phyloP scores from a whole-genome alignment of 139 green algal species.

The Volvox reticuliferus region DNA sequence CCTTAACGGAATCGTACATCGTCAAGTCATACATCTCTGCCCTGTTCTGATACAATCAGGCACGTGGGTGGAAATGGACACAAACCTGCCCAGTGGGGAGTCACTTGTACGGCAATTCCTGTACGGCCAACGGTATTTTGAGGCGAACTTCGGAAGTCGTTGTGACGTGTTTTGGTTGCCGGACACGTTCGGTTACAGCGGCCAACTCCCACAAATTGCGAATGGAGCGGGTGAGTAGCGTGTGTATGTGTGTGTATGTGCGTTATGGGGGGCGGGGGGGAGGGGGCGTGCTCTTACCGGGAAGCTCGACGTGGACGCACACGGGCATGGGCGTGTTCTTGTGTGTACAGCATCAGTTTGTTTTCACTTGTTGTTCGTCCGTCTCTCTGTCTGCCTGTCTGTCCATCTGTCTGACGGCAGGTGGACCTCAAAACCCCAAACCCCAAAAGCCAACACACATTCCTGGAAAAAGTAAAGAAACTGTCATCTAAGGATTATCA shows the following conservation, averaged over 20 bases:
- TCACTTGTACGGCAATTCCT: conserved; percentile 61
- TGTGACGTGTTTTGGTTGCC: conserved; percentile 57
- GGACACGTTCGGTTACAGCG: conserved; percentile 57
- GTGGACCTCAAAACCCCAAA: too few species aligned
- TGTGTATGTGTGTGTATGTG: background rate
- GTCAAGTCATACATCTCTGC: too few species aligned
- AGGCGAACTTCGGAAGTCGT: conserved; percentile 34
- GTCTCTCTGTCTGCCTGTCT: background rate
- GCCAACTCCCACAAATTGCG: conserved; percentile 58
- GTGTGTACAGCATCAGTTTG: background rate
- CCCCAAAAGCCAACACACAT: too few species aligned
- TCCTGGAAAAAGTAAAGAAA: too few species aligned
- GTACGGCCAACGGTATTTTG: conserved; percentile 57
- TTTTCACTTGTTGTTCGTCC: too few species aligned
- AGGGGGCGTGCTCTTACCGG: too few species aligned
- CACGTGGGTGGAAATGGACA: conserved; percentile 63
- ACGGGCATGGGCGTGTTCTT: too few species aligned
- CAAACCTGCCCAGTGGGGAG: conserved; percentile 59
- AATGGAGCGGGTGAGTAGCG: conserved; percentile 1
- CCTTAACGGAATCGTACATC: too few species aligned
- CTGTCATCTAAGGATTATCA: too few species aligned
- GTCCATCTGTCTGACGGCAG: background rate
- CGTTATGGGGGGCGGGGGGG: background rate
- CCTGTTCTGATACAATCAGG: background rate
- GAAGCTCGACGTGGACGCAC: too few species aligned